phyloP scores from a whole-genome alignment of 2,329 filamentous ascomycete genomes.

The Pseudodiploospora longispora region DNA sequence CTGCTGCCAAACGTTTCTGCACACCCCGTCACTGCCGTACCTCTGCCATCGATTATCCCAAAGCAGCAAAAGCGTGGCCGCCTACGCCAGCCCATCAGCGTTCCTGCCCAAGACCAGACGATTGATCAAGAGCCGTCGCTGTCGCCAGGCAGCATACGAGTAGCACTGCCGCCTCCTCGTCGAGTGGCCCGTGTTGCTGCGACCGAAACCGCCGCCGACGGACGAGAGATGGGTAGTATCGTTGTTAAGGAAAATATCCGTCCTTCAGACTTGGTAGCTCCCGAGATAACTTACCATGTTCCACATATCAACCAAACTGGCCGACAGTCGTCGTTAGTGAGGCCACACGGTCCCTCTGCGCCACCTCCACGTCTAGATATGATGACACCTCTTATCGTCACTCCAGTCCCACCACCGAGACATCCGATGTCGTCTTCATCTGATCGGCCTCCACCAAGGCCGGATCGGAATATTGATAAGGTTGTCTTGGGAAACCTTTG shows the following conservation, averaged over 20 bases:
- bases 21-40: slow-evolving; percentile 6
- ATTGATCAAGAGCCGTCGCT: slow-evolving; percentile 1
- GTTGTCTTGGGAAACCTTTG: slow-evolving; percentile 77
- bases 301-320: slow-evolving; percentile 23
- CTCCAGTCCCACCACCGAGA: slow-evolving; percentile 28
- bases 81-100: too few species aligned
- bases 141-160: slow-evolving; percentile 4
- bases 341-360: slow-evolving; percentile 25
- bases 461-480: slow-evolving; percentile 74
- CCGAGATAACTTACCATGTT: slow-evolving; percentile 33
- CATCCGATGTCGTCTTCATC: slow-evolving; percentile 19
- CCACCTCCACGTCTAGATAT: slow-evolving; percentile 22
- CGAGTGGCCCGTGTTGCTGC: not conserved
- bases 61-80: slow-evolving; percentile 4
- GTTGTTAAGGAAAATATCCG: slow-evolving; percentile 18
- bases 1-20: not conserved
- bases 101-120: too few species aligned
- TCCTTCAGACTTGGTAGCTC: slow-evolving; percentile 28
- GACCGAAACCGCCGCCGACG: slow-evolving; percentile 3
- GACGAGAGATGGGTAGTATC: slow-evolving; percentile 16
- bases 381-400: slow-evolving; percentile 18
- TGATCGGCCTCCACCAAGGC: slow-evolving; percentile 28
- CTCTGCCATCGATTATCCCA: slow-evolving; percentile 4
- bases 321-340: slow-evolving; percentile 22
- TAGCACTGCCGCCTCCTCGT: not conserved